Evolutionary conservation across 2,329 filamentous ascomycete genomes (phyloP).

Genomic region (Talaromyces sp.): DNA sequence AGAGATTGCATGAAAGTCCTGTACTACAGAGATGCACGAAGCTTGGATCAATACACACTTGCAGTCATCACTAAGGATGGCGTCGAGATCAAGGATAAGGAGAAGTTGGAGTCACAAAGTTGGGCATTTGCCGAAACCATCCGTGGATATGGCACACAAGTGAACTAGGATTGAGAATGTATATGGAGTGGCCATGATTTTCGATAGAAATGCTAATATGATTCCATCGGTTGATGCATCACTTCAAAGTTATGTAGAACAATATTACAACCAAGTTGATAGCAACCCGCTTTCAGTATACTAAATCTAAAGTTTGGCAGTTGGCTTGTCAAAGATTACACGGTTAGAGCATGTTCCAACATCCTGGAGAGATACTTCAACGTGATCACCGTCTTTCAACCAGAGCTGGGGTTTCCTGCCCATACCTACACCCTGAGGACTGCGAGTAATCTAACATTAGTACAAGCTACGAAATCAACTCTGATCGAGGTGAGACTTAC

Average conservation of each 20-base stretch:
- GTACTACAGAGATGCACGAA: conserved; percentile 93
- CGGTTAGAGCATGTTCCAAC: conserved; percentile 54
- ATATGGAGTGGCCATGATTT: neutral
- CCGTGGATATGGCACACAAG: conserved; percentile 88
- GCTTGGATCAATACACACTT: conserved; percentile 84
- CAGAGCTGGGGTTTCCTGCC: conserved; percentile 62
- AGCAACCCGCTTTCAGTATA: neutral
- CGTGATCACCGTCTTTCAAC: conserved; percentile 65
- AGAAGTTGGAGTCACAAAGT: conserved; percentile 91
- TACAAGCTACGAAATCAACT: conserved; percentile 51
- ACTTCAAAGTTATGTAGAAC: neutral
- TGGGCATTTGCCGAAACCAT: conserved; percentile 97
- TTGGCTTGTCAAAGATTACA: conserved; percentile 39
- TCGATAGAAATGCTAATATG: neutral
- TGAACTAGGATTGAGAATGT: conserved; percentile 34
- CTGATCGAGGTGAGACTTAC: conserved; percentile 27
- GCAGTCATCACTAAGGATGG: conserved; percentile 84
- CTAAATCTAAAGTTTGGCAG: conserved; percentile 32
- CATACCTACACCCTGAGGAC: conserved; percentile 66
- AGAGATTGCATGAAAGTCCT: conserved; percentile 98
- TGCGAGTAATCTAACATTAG: conserved; percentile 53
- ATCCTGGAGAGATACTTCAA: conserved; percentile 62
- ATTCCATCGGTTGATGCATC: neutral
- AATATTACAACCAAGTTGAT: too few relatives aligned
- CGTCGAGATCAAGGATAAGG: conserved; percentile 76